Percentiles rank a stretch among this genome's conserved stretches.
Evolutionary conservation across 805 yeast genomes (phyloP).

Genomic region (Candida methanosorbosa): DNA sequence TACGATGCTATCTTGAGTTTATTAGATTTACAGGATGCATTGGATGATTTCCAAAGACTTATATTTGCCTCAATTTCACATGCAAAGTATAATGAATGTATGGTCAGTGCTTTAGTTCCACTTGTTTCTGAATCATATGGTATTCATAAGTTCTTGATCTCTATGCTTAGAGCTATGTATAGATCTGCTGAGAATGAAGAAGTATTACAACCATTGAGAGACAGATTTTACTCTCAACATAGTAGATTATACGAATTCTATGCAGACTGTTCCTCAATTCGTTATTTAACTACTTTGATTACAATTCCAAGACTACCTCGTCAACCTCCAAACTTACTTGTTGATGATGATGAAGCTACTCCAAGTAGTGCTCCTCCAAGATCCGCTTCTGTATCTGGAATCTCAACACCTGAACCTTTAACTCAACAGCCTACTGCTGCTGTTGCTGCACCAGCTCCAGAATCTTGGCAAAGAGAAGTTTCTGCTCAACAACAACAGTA

Average conservation of each 20-base stretch:
- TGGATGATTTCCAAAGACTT: conserved; percentile 69
- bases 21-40: conserved; percentile 76
- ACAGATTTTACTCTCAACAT: conserved; percentile 65
- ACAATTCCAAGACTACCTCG: conserved; percentile 63
- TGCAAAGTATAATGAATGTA: conserved; percentile 58
- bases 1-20: conserved; percentile 82
- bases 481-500: conserved; percentile 41
- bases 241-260: conserved; percentile 70
- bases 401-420: conserved; percentile 39
- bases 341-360: conserved; percentile 33
- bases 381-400: conserved; percentile 7
- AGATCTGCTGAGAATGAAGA: conserved; percentile 65
- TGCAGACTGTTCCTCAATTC: conserved; percentile 81
- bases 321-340: conserved; percentile 51
- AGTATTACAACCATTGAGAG: conserved; percentile 65
- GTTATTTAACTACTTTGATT: conserved; percentile 71
- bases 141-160: conserved; percentile 77
- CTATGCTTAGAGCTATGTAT: conserved; percentile 87
- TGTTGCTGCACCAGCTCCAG: conserved; percentile 26
- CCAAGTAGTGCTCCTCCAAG: conserved; percentile 21
- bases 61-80: conserved; percentile 60
- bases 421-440: conserved; percentile 47
- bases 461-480: conserved; percentile 26
- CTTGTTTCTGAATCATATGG: conserved; percentile 89
- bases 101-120: conserved; percentile 82